Percentiles rank a stretch among this genome's conserved stretches.
These are phyloP conservation scores for Bruguiera hainesii DNA, from an alignment of 441 rosid species.

Conservation along the genomic window DNA sequence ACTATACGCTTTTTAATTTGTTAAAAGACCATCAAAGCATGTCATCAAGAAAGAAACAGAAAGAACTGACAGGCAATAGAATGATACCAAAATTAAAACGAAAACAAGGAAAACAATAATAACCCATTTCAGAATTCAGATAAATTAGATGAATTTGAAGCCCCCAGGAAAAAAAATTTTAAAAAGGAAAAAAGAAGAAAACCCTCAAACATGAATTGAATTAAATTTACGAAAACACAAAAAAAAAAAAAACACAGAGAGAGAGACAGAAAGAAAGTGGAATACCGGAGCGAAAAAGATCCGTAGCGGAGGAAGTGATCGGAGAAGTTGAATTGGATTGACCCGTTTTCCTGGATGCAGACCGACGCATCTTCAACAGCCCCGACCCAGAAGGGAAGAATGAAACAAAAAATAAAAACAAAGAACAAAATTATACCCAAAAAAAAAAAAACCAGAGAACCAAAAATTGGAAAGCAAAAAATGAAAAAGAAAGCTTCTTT, in stretches of 20 bases:
- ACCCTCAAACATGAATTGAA: background rate
- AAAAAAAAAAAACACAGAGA: background rate
- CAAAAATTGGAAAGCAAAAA: background rate
- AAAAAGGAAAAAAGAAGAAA: background rate
- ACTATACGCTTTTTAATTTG: too few relatives aligned
- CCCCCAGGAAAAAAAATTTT: too few relatives aligned
- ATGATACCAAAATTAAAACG: too few relatives aligned
- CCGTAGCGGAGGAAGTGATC: conserved; percentile 55
- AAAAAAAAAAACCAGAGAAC: background rate
- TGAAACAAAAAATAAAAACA: background rate
- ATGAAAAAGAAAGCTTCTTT: background rate
- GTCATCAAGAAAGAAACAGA: too few relatives aligned
- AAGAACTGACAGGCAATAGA: too few relatives aligned
- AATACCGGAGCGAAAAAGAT: conserved; percentile 90
- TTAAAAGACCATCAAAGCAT: too few relatives aligned
- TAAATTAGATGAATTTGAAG: too few relatives aligned
- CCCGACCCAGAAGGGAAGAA: background rate
- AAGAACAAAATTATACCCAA: background rate
- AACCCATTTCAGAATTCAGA: too few relatives aligned
- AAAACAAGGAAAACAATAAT: too few relatives aligned
- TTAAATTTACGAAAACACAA: background rate
- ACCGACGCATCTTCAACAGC: conserved; percentile 79
- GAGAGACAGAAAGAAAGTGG: background rate
- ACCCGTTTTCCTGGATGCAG: conserved; percentile 65
- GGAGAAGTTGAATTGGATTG: conserved; percentile 60